Conservation (phyloP, 805 yeast species). For the Yamadazyma philogaea region DNA sequence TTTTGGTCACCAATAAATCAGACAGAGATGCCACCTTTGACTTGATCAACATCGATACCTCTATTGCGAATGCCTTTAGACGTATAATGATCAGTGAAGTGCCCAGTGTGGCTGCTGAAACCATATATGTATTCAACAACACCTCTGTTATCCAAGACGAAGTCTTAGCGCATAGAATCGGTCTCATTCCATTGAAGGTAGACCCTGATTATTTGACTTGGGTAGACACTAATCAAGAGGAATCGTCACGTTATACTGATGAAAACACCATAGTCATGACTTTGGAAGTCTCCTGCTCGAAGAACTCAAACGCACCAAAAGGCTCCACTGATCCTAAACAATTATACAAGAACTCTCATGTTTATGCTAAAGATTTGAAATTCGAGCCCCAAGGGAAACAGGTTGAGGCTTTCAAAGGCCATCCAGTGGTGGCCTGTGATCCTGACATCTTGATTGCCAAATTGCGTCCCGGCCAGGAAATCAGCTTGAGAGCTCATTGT, state of each 20-base stretch:
- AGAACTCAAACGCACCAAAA: conserved; percentile 78
- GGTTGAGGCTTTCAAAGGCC: conserved; percentile 59
- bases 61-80: conserved; percentile 93
- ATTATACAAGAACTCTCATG: conserved; percentile 76
- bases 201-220: conserved; percentile 88
- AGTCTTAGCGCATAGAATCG: conserved; percentile 92
- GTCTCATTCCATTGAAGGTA: conserved; percentile 83
- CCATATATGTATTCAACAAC: conserved; percentile 85
- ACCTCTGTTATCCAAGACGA: conserved; percentile 97
- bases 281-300: conserved; percentile 78
- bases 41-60: conserved; percentile 80
- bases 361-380: conserved; percentile 84
- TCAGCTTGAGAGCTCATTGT: conserved; percentile 85
- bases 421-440: conserved; percentile 73
- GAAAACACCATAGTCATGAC: conserved; percentile 85
- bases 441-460: conserved; percentile 90
- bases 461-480: conserved; percentile 96
- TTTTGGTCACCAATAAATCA: conserved; percentile 61
- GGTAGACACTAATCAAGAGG: conserved; percentile 67
- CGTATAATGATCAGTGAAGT: conserved; percentile 96
- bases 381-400: conserved; percentile 93
- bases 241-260: conserved; percentile 66
- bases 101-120: conserved; percentile 93
- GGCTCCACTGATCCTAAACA: conserved; percentile 78
- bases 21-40: conserved; percentile 84